These are phyloP conservation scores for Sarocladium kiliense DNA, from an alignment of 2,329 filamentous ascomycete genomes.

Conservation along the genomic window DNA sequence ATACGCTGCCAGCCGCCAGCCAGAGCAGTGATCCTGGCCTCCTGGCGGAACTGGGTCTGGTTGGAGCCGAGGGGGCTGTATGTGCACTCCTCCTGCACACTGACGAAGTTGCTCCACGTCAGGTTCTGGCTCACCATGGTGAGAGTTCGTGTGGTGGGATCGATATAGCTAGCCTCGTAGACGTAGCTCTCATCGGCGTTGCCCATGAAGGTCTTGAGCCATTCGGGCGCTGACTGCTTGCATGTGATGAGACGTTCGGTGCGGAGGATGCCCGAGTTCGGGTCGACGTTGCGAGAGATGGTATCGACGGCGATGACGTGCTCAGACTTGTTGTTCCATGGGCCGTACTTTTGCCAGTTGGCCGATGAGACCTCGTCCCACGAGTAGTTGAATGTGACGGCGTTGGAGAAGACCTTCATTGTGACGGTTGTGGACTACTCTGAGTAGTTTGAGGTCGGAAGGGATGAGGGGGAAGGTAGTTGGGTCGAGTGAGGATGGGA, in stretches of 20 bases:
- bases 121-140: slow-evolving; percentile 97
- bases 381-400: slow-evolving; percentile 90
- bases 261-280: slow-evolving; percentile 52
- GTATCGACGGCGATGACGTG: slow-evolving; percentile 97
- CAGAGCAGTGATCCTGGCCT: slow-evolving; percentile 86
- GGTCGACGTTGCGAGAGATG: slow-evolving; percentile 61
- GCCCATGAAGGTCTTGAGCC: slow-evolving; percentile 76
- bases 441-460: neutral
- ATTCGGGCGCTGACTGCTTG: slow-evolving; percentile 64
- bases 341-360: slow-evolving; percentile 98
- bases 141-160: slow-evolving; percentile 75
- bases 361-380: slow-evolving; percentile 97
- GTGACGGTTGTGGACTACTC: slow-evolving; percentile 18
- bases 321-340: slow-evolving; percentile 98
- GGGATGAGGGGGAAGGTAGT: neutral
- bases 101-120: slow-evolving; percentile 85
- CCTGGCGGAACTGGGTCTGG: slow-evolving; percentile 79
- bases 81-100: slow-evolving; percentile 86
- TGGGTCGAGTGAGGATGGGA: slow-evolving; percentile 10
- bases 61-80: slow-evolving; percentile 60
- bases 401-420: slow-evolving; percentile 96
- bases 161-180: slow-evolving; percentile 94
- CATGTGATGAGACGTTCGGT: slow-evolving; percentile 60
- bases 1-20: slow-evolving; percentile 97
- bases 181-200: slow-evolving; percentile 75